phyloP scores from a whole-genome alignment of 2,329 filamentous ascomycete species.

The Byssochlamys sp. region DNA sequence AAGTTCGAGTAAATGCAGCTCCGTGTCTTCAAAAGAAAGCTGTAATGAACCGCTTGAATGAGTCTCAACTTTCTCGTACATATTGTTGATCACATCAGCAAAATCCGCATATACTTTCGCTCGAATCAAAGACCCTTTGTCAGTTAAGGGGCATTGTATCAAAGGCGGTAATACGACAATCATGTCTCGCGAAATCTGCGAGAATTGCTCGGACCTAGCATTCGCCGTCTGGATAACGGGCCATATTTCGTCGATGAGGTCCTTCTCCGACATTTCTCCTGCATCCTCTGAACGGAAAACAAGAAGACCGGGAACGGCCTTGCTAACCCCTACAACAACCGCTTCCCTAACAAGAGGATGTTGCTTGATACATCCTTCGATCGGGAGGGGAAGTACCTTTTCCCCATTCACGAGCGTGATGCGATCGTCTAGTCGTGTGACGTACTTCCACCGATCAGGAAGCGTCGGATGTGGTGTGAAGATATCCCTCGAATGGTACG shows the following conservation, averaged over 20 bases:
- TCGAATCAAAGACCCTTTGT: conserved; percentile 47
- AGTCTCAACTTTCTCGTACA: conserved; percentile 14
- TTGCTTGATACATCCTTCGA: conserved; percentile 25
- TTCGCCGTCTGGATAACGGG: conserved; percentile 32
- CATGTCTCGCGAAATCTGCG: conserved; percentile 36
- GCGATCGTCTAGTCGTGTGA: conserved; percentile 23
- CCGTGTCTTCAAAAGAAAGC: conserved; percentile 22
- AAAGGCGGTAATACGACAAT: conserved; percentile 25
- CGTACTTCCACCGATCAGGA: conserved; percentile 24
- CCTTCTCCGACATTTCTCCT: conserved; percentile 16
- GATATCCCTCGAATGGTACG: conserved; percentile 24
- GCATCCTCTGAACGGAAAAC: conserved; percentile 18
- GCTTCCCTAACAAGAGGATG: conserved; percentile 21
- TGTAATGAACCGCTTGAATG: conserved; percentile 17
- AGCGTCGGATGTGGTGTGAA: conserved; percentile 23
- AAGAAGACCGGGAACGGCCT: conserved; percentile 19
- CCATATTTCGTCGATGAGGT: conserved; percentile 31
- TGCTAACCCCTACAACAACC: conserved; percentile 20
- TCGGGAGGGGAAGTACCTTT: conserved; percentile 24
- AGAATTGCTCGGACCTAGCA: conserved; percentile 32
- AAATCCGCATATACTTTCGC: conserved; percentile 40
- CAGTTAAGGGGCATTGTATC: conserved; percentile 39
- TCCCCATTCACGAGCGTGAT: conserved; percentile 25
- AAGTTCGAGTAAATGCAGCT: conserved; percentile 21
- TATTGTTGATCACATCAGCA: conserved; percentile 31